Conservation (phyloP, 1,284 basidiomycete genomes). For the Mycosarcoma maydis region DNA sequence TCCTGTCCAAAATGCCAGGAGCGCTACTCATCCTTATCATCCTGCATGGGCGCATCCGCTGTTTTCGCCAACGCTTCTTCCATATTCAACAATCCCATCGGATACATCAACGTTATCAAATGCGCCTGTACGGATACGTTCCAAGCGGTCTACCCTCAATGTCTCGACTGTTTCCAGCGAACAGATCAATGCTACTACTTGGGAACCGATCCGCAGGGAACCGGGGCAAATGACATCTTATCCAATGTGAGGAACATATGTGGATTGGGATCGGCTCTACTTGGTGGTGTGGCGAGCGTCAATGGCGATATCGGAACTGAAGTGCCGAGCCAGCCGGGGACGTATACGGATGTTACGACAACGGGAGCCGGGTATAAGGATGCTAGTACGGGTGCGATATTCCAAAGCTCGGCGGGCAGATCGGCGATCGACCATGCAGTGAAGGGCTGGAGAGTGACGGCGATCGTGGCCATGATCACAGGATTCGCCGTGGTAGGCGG, state of each 20-base stretch:
- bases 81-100: slow-evolving; percentile 56
- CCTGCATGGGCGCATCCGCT: slow-evolving; percentile 49
- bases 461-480: slow-evolving; percentile 3
- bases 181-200: slow-evolving; percentile 55
- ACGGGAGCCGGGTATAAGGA: slow-evolving; percentile 44
- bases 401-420: slow-evolving; percentile 19
- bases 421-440: slow-evolving; percentile 15
- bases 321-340: slow-evolving; percentile 13
- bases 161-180: slow-evolving; percentile 72
- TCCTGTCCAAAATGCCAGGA: slow-evolving; percentile 55
- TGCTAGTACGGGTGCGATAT: slow-evolving; percentile 44
- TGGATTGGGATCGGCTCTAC: slow-evolving; percentile 42
- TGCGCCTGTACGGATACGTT: slow-evolving; percentile 77
- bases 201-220: slow-evolving; percentile 56
- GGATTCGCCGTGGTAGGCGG: slow-evolving; percentile 18
- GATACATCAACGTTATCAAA: slow-evolving; percentile 70
- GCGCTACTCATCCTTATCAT: slow-evolving; percentile 46
- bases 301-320: slow-evolving; percentile 31
- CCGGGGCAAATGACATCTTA: slow-evolving; percentile 45
- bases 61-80: slow-evolving; percentile 51
- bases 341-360: slow-evolving; percentile 46
- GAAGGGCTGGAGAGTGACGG: slow-evolving; percentile 10
- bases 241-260: slow-evolving; percentile 56
- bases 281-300: slow-evolving; percentile 49
- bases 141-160: slow-evolving; percentile 75